These are phyloP conservation scores for Plasmopara muralis DNA, from an alignment of 352 stramenopile species.

Conservation along the genomic window DNA sequence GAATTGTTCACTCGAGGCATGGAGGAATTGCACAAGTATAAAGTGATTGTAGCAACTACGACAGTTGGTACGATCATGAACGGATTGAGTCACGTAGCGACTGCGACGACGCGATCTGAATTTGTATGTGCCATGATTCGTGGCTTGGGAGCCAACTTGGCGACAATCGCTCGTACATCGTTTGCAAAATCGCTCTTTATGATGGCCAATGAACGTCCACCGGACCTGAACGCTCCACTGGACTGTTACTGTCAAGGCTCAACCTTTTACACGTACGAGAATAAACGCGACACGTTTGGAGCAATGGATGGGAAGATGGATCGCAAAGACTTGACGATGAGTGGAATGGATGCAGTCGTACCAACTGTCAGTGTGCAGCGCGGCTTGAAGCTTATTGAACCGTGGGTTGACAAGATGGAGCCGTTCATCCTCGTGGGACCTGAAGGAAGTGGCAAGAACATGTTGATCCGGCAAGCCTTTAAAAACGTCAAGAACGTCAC, in stretches of 20 bases:
- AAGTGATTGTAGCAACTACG: slow-evolving; percentile 88
- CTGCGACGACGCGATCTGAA: slow-evolving; percentile 59
- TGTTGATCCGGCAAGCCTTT: slow-evolving; percentile 91
- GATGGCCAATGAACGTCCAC: slow-evolving; percentile 87
- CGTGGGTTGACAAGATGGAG: slow-evolving; percentile 90
- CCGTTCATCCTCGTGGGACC: slow-evolving; percentile 94
- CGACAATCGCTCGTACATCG: slow-evolving; percentile 47
- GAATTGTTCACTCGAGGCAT: slow-evolving; percentile 87
- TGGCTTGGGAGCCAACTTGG: slow-evolving; percentile 90
- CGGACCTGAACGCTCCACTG: slow-evolving; percentile 78
- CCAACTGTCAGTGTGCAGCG: slow-evolving; percentile 83
- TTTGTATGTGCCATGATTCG: slow-evolving; percentile 90
- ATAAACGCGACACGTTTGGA: slow-evolving; percentile 72
- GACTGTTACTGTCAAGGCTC: slow-evolving; percentile 84
- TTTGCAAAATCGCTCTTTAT: slow-evolving; percentile 91
- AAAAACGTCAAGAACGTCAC: slow-evolving; percentile 64
- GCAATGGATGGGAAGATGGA: slow-evolving; percentile 62
- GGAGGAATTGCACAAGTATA: slow-evolving; percentile 82
- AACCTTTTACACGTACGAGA: slow-evolving; percentile 68
- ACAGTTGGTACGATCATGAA: slow-evolving; percentile 92
- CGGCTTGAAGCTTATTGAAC: slow-evolving; percentile 80
- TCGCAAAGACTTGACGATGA: slow-evolving; percentile 37
- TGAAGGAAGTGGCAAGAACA: slow-evolving; percentile 92
- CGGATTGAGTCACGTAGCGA: slow-evolving; percentile 82
- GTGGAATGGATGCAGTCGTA: slow-evolving; percentile 36